These are phyloP conservation scores for Penicillium sp. DNA, from an alignment of 2,329 filamentous ascomycete species.

Conservation along the genomic window DNA sequence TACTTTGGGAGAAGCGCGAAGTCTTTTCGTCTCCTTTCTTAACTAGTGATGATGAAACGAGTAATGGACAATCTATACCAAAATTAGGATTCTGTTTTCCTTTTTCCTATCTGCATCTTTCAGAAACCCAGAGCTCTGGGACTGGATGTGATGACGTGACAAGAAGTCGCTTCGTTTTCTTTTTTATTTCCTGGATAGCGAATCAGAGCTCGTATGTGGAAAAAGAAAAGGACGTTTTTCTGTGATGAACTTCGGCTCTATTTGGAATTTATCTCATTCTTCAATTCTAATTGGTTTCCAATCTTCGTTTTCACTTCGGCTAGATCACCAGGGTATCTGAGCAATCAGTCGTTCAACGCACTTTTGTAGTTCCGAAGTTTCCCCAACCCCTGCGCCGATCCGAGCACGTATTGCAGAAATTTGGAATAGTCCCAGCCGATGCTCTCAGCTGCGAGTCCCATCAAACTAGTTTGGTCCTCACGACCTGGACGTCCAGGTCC, in stretches of 20 bases:
- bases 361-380: constrained; percentile 15
- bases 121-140: neutral
- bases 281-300: neutral
- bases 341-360: neutral
- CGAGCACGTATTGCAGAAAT: constrained; percentile 42
- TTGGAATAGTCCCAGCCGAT: constrained; percentile 50
- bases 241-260: neutral
- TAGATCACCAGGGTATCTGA: neutral
- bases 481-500: constrained; percentile 53
- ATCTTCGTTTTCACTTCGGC: neutral
- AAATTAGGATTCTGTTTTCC: neutral
- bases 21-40: neutral
- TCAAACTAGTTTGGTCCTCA: constrained; percentile 55
- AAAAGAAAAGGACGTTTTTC: constrained; percentile 7
- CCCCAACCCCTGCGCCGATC: constrained; percentile 8
- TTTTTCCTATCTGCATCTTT: neutral
- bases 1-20: neutral
- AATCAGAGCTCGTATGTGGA: neutral
- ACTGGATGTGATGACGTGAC: constrained; percentile 13
- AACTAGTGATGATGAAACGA: neutral
- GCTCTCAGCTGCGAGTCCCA: constrained; percentile 47
- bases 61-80: neutral
- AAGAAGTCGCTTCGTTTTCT: constrained; percentile 3
- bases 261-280: constrained; percentile 4
- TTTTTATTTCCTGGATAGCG: constrained; percentile 2